These are phyloP conservation scores for Salinomyces thailandicus DNA, from an alignment of 2,329 filamentous ascomycete genomes.

Conservation along the genomic window DNA sequence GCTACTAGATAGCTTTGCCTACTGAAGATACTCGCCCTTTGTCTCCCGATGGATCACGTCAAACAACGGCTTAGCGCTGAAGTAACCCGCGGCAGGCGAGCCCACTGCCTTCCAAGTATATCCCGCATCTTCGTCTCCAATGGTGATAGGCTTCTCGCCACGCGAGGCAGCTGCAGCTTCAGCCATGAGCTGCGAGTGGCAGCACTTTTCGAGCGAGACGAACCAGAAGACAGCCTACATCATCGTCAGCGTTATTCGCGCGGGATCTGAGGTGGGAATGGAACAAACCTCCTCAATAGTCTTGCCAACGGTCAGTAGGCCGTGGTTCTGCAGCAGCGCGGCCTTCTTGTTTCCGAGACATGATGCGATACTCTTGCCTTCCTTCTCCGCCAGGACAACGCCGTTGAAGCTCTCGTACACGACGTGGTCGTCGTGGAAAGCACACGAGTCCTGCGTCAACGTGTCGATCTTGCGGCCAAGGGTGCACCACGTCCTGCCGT, in stretches of 20 bases:
- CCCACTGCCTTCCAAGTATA: conserved; percentile 60
- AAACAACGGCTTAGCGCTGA: conserved; percentile 61
- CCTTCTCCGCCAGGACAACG: conserved; percentile 35
- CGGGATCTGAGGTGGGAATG: too few relatives aligned
- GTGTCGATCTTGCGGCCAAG: conserved; percentile 36
- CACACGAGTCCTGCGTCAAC: conserved; percentile 35
- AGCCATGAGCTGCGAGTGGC: conserved; percentile 37
- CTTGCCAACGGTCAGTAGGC: conserved; percentile 34
- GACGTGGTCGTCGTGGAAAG: conserved; percentile 32
- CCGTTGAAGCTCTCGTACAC: conserved; percentile 38
- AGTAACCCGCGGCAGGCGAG: conserved; percentile 52
- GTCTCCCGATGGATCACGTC: conserved; percentile 57
- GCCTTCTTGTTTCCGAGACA: conserved; percentile 32
- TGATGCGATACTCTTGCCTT: conserved; percentile 35
- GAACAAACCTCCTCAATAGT: conserved; percentile 29
- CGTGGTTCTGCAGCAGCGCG: conserved; percentile 35
- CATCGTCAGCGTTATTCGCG: conserved; percentile 4
- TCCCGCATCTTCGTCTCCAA: conserved; percentile 55
- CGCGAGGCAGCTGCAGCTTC: conserved; percentile 52
- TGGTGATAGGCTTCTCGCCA: conserved; percentile 55
- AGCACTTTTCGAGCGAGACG: conserved; percentile 31
- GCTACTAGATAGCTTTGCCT: neutral
- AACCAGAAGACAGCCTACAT: conserved; percentile 32
- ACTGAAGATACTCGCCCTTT: conserved; percentile 43
- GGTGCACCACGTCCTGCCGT: conserved; percentile 34